Base-by-base conservation (phyloP, 2,329 filamentous ascomycete species). In the Aspergillus caelatus region DNA sequence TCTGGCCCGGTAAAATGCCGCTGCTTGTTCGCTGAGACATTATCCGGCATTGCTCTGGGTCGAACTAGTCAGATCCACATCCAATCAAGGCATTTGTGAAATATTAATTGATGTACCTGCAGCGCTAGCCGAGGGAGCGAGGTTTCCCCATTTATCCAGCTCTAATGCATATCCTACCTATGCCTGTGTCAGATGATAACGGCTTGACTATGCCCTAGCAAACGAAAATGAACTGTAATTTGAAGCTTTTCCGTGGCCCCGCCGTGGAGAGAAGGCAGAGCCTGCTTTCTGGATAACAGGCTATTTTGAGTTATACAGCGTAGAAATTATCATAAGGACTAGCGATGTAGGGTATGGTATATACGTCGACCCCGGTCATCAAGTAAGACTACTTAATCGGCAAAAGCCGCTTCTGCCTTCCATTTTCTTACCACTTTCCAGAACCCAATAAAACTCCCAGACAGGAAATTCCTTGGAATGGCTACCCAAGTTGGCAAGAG, bases 401-500 rank as follows among this genome's bases (percentile, higher is more conserved):
- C n/a, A 46, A 46, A 26, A 26, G 10, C 26, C 14, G 19, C 48
- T 16, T 14, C 16, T 52, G 28, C 48, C 48, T 52, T 32, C 48
- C 48, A 19, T 19, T 52, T 52, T 16, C 48, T 52, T 26, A 3
- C 4, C 4, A 11, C 23, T n/a, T 11, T 16, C 16, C 3, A 5
- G 28, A 7, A 2, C 8, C 19, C 21, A n/a, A 7, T 34, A 19
- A 2, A 52, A 11, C 28, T 10, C 26, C 48, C 48, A 16, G 14
- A 52, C 11, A 19, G 48, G 48, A 28, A 52, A 32, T 11, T 52
- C 26, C 34, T 14, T 36, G 48, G 16, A 3, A 52, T 52, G 48
- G 14, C 48, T 52, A 52, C 26, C 28, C 16, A 59, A 19, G 34
- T 28, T 3, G 65, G 63, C 16, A 69, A 65, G 61, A 60, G 64